A percentile compares a stretch with the other conserved stretches of the same genome.
Evolutionary conservation across 2,329 filamentous ascomycete species (phyloP).

Genomic region (Phoma sp.): DNA sequence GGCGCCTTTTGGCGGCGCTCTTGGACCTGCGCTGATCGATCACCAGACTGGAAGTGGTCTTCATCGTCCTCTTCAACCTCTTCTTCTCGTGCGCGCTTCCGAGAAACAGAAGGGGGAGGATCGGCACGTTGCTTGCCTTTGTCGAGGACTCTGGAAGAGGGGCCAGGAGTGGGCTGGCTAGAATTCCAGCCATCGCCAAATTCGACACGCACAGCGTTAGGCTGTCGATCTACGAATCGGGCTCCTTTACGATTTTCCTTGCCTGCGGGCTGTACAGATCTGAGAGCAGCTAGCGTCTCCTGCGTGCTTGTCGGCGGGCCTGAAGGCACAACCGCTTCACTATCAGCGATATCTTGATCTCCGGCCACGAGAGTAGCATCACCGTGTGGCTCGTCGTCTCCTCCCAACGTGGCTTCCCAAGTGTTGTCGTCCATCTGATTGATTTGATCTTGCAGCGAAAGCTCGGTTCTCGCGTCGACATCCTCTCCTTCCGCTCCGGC

Average conservation of each 20-base stretch:
- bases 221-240: conserved; percentile 47
- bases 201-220: conserved; percentile 44
- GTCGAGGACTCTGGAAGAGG: conserved; percentile 21
- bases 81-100: conserved; percentile 28
- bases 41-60: conserved; percentile 52
- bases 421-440: conserved; percentile 12
- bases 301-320: conserved; percentile 31
- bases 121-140: conserved; percentile 38
- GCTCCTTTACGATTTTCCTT: conserved; percentile 42
- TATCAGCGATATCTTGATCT: conserved; percentile 13
- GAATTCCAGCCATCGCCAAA: conserved; percentile 48
- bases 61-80: conserved; percentile 39
- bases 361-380: conserved; percentile 18
- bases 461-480: background rate
- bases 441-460: background rate
- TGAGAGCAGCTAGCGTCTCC: conserved; percentile 29
- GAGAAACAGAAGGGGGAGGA: conserved; percentile 21
- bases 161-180: conserved; percentile 31
- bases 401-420: conserved; percentile 3
- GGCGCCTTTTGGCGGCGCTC: conserved; percentile 46
- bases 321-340: conserved; percentile 6
- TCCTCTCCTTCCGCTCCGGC: conserved; percentile 4
- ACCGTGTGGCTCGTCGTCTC: conserved; percentile 10
- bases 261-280: conserved; percentile 24
- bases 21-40: conserved; percentile 42